Base-by-base conservation (phyloP, 2,329 filamentous ascomycete species). In the Scytalidium sp. region DNA sequence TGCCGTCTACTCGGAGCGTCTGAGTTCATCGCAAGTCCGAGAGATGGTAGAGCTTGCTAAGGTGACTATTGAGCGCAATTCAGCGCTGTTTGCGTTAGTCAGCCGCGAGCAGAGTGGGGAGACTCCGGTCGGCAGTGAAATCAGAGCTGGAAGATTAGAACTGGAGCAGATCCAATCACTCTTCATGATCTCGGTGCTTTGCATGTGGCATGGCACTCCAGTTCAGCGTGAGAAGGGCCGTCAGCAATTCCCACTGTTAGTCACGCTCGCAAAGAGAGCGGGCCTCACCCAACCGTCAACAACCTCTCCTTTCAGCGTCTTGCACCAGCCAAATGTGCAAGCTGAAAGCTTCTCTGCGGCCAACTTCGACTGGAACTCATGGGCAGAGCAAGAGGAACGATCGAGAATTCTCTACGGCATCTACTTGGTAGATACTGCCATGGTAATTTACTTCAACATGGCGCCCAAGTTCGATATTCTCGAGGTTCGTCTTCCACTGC, bases 371-470 rank as follows among this genome's bases (percentile, higher is more conserved):
- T 90, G 87, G 87, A 63, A 64, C 19, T 65, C 70, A 3, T 90
- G 87, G 87, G 71, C 88, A 27, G 81, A 85, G 53, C 86, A 90
- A 59, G 87, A 91, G 68, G 82, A 80, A 62, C 79, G 85, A 40
- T 79, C 80, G 23, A 76, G 87, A 39, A 67, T 84, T 17, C 79
- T 88, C 74, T 83, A 83, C 59, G 76, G 81, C 58, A 75, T 88
- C 2, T 84, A 83, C 60, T 68, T 88, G 17, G 72, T 79, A 27
- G 86, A 90, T 60, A 74, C 78, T 15, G 80, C 84, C 10, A 78
- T 85, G 62, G 80, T 80, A 17, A 77, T 90, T 19, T 90, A 84
- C 63, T 90, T 89, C 75, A 90, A 90, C 64, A 69, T 71, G n/a
- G 67, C 75, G 9, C 78, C 85, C 13, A 74, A 80, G 41, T 80